Conservation (phyloP, 345 rosid genomes). For the Isatis tinctoria region DNA sequence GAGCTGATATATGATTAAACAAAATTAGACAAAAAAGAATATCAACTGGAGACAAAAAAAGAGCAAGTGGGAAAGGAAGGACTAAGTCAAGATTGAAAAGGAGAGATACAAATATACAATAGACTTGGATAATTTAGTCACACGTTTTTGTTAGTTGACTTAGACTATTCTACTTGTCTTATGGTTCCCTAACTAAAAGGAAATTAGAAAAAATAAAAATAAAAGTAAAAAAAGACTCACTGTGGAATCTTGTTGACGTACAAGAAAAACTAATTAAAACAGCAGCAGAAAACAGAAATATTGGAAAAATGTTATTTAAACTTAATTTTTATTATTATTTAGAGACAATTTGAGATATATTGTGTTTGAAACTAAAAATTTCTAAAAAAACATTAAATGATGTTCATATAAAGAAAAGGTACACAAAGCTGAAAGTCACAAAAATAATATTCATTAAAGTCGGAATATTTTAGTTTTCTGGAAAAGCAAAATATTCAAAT, state of each 20-base stretch:
- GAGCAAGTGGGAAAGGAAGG: constrained; percentile 12
- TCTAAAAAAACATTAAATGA: too few species aligned
- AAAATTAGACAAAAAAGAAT: neutral
- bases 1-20: constrained; percentile 6
- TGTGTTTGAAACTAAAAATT: too few species aligned
- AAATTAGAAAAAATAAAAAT: too few species aligned
- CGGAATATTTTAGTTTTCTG: too few species aligned
- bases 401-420: too few species aligned
- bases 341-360: neutral
- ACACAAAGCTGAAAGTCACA: too few species aligned
- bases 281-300: neutral
- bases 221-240: neutral
- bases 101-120: neutral
- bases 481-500: too few species aligned
- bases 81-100: constrained; percentile 19
- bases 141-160: constrained; percentile 14
- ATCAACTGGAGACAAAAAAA: neutral
- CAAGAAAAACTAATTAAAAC: neutral
- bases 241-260: constrained; percentile 7
- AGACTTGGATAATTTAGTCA: neutral
- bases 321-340: neutral
- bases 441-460: too few species aligned
- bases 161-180: neutral
- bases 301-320: neutral
- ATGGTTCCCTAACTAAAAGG: neutral